These are phyloP conservation scores for Chalciporus pseudorubinellus DNA, from an alignment of 768 basidiomycete species.

Conservation along the genomic window DNA sequence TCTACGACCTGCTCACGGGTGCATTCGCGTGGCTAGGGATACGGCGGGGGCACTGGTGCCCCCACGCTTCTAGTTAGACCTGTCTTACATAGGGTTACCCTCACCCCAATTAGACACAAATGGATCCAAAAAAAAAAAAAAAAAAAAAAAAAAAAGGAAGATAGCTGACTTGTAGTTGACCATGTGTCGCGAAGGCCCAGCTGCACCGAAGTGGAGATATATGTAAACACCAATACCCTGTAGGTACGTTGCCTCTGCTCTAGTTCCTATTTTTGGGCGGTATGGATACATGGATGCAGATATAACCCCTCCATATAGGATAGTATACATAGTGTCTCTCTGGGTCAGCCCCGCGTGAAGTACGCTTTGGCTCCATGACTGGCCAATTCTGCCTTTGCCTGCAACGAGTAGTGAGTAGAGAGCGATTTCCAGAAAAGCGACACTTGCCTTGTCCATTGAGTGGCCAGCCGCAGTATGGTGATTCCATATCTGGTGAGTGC, in stretches of 20 bases:
- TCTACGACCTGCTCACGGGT: too few species aligned
- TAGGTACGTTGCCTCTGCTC: neutral
- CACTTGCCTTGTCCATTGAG: constrained; percentile 75
- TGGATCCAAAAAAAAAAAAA: too few species aligned
- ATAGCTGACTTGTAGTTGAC: too few species aligned
- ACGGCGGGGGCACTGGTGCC: too few species aligned
- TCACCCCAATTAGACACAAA: too few species aligned
- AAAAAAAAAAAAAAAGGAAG: too few species aligned
- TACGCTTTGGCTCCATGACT: constrained; percentile 85
- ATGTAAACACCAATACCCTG: too few species aligned
- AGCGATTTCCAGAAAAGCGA: neutral
- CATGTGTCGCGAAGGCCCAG: too few species aligned
- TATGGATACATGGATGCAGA: constrained; percentile 19
- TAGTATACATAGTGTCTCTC: constrained; percentile 5
- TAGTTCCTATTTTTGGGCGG: constrained; percentile 1
- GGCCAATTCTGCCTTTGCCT: constrained; percentile 85
- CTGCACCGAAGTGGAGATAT: too few species aligned
- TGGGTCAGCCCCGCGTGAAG: constrained; percentile 71
- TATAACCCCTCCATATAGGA: constrained; percentile 4
- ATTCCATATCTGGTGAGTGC: constrained; percentile 57
- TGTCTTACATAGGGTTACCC: too few species aligned
- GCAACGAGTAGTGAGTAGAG: constrained; percentile 13
- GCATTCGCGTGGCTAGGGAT: too few species aligned
- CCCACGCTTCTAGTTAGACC: too few species aligned
- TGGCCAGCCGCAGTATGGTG: constrained; percentile 85